Percentiles rank a stretch among this genome's conserved stretches.
Evolutionary conservation across 148 eudicot genomes (phyloP).

Genomic region (Vaccinium macrocarpon): DNA sequence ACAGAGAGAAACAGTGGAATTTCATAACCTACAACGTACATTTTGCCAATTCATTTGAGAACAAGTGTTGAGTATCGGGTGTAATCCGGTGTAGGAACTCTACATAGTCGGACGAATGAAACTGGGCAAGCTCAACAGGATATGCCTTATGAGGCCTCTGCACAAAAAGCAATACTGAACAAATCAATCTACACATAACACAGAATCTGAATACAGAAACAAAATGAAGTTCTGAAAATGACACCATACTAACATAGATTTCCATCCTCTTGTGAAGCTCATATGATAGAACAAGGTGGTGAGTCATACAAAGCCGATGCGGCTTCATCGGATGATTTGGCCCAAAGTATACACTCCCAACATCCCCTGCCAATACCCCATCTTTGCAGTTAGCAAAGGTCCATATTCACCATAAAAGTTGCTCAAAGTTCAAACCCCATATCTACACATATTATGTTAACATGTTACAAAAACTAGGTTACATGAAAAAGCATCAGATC

Average conservation of each 20-base stretch:
- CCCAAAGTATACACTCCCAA: conserved; percentile 91
- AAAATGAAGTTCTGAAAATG: neutral
- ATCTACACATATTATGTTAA: neutral
- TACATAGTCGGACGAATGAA: conserved; percentile 93
- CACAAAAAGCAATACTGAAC: conserved; percentile 13
- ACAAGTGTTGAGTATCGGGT: conserved; percentile 67
- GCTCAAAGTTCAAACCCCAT: neutral
- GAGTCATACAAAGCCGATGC: conserved; percentile 94
- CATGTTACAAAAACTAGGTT: neutral
- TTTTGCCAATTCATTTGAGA: conserved; percentile 59
- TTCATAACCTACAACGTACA: conserved; percentile 39
- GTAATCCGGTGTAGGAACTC: conserved; percentile 90
- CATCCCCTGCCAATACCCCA: conserved; percentile 66
- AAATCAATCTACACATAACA: neutral
- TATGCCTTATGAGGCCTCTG: conserved; percentile 98
- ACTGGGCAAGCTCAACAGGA: conserved; percentile 94
- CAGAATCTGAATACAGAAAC: neutral
- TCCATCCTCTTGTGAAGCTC: conserved; percentile 94
- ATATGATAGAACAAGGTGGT: conserved; percentile 85
- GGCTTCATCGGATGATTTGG: conserved; percentile 99
- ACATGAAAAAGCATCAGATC: neutral
- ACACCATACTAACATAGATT: conserved; percentile 64
- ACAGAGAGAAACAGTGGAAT: neutral
- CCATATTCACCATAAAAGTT: conserved; percentile 2
- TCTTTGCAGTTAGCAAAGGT: conserved; percentile 20